Conservation (phyloP, 1,284 basidiomycete species). For the Microbotryomycetes sp. region DNA sequence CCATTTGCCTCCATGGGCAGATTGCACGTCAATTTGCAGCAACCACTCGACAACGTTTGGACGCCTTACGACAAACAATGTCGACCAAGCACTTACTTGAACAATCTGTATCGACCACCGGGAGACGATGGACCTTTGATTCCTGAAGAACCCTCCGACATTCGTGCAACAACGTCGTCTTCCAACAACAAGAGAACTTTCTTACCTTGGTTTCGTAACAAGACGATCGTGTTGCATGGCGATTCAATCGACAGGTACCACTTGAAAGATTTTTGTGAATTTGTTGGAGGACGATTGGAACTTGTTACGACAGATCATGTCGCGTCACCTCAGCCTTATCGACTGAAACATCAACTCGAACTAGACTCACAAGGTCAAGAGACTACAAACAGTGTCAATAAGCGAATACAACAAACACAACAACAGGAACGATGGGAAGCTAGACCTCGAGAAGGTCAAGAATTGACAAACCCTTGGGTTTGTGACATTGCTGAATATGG, state of each 20-base stretch:
- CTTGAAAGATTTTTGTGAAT: constrained; percentile 32
- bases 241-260: constrained; percentile 36
- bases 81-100: constrained; percentile 21
- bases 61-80: constrained; percentile 23
- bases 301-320: constrained; percentile 19
- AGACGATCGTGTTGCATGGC: constrained; percentile 31
- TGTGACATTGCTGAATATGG: constrained; percentile 31
- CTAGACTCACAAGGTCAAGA: neutral
- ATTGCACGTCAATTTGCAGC: constrained; percentile 14
- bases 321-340: constrained; percentile 18
- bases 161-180: too few relatives aligned
- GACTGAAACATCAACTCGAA: neutral
- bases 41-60: constrained; percentile 18
- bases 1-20: constrained; percentile 28
- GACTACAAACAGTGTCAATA: constrained; percentile 1
- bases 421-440: constrained; percentile 21
- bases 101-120: constrained; percentile 8
- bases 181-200: neutral
- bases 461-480: constrained; percentile 32
- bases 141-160: constrained; percentile 1
- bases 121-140: constrained; percentile 15
- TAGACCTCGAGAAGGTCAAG: constrained; percentile 22
- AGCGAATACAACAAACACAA: neutral
- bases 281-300: constrained; percentile 23
- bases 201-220: constrained; percentile 29